Conservation (phyloP, 139 green algal genomes). For the Asterochloris erici region DNA sequence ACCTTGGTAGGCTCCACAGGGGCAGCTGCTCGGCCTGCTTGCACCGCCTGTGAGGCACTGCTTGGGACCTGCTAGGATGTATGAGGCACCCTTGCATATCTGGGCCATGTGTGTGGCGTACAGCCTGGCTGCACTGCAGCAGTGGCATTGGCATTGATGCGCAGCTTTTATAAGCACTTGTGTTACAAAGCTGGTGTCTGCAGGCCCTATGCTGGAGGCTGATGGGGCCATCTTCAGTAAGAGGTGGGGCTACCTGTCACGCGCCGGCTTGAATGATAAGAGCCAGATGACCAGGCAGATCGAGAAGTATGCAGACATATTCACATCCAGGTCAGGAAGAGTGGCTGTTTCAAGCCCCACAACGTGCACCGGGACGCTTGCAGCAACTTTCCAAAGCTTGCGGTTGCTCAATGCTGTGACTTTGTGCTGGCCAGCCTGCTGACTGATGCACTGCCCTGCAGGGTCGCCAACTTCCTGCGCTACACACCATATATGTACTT, state of each 20-base stretch:
- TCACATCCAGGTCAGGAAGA: conserved; percentile 7
- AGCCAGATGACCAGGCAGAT: conserved; percentile 91
- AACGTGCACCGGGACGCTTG: background rate
- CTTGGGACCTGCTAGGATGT: background rate
- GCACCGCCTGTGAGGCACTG: too few relatives aligned
- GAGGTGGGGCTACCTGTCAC: conserved; percentile 89
- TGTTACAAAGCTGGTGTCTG: background rate
- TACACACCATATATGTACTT: conserved; percentile 90
- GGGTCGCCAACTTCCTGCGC: conserved; percentile 91
- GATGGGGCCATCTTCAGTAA: conserved; percentile 86
- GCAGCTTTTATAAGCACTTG: background rate
- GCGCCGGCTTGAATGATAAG: conserved; percentile 95
- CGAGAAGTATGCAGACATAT: conserved; percentile 78
- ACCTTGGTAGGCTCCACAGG: too few relatives aligned
- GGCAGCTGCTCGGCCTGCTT: too few relatives aligned
- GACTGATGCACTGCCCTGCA: conserved; percentile 56
- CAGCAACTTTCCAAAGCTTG: background rate
- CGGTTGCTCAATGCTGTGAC: background rate
- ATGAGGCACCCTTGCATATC: background rate
- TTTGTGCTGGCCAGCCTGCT: conserved; percentile 72
- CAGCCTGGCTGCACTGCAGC: too few relatives aligned
- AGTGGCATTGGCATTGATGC: background rate
- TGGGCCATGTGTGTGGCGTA: background rate
- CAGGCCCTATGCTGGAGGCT: conserved; percentile 69
- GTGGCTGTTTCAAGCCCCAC: background rate